Conservation (phyloP, 331 rosid genomes). For the Dryas integrifolia region DNA sequence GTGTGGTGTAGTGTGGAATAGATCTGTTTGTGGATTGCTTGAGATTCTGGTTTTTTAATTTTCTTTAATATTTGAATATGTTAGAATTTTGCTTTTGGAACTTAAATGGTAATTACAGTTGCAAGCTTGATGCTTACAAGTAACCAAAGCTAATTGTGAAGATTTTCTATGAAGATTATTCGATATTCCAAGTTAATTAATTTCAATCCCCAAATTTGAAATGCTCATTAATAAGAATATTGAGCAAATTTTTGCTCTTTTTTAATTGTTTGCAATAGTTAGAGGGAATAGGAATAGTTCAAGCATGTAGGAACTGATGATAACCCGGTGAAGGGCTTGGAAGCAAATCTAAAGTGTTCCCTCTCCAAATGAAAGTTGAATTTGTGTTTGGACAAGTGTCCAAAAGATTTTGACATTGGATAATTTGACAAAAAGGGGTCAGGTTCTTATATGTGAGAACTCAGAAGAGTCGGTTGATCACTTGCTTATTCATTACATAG, state of each 20-base stretch:
- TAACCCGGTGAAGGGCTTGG: neutral
- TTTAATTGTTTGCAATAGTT: neutral
- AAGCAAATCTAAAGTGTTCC: neutral
- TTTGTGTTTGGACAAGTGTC: neutral
- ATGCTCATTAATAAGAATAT: neutral
- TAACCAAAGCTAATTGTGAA: neutral
- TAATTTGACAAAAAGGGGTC: neutral
- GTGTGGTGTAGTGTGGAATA: neutral
- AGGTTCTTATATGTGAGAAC: neutral
- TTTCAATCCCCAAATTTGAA: neutral
- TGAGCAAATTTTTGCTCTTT: neutral
- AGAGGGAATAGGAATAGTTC: neutral
- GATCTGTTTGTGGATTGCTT: neutral
- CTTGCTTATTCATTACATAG: neutral
- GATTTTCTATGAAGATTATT: neutral
- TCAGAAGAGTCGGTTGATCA: neutral
- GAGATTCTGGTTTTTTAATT: neutral
- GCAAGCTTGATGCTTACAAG: neutral
- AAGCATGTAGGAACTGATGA: neutral
- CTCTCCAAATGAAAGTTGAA: neutral
- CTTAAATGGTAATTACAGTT: neutral
- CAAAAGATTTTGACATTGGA: neutral
- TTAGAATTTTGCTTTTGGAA: neutral
- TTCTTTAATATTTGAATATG: neutral
- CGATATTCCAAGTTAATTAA: neutral